phyloP scores from a whole-genome alignment of 768 basidiomycete genomes.

The Pisolithus sp. region DNA sequence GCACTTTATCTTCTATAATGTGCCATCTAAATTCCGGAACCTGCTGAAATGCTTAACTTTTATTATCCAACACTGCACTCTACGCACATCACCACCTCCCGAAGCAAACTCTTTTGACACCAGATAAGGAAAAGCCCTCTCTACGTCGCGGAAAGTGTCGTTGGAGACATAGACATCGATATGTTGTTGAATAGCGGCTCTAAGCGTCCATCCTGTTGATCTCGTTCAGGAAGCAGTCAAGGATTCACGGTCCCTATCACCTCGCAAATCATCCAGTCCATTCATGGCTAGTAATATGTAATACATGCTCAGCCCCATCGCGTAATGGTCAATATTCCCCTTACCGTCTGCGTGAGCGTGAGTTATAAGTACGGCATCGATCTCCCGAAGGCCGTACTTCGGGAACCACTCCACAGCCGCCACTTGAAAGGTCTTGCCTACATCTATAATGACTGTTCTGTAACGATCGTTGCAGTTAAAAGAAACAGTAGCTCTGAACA shows the following conservation, averaged over 20 bases:
- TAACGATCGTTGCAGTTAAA: constrained; percentile 1
- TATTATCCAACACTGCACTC: background rate
- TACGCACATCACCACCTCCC: constrained; percentile 69
- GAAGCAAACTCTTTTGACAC: constrained; percentile 69
- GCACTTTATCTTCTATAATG: constrained; percentile 61
- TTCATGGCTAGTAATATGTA: constrained; percentile 56
- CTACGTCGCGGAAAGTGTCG: constrained; percentile 59
- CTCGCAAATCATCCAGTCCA: constrained; percentile 84
- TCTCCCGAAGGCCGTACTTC: constrained; percentile 62
- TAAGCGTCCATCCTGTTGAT: constrained; percentile 64
- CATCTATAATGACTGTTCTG: constrained; percentile 78
- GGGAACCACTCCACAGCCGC: constrained; percentile 56
- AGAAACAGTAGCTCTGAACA: constrained; percentile 4
- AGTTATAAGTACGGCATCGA: constrained; percentile 75
- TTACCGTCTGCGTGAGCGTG: constrained; percentile 82
- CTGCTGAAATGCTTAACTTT: constrained; percentile 28
- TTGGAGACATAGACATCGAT: constrained; percentile 72
- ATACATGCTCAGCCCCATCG: constrained; percentile 1
- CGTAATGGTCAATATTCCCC: background rate
- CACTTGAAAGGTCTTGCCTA: constrained; percentile 75
- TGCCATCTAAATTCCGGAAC: constrained; percentile 83
- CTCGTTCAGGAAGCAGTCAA: constrained; percentile 1
- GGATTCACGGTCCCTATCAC: constrained; percentile 30
- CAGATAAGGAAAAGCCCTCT: constrained; percentile 76
- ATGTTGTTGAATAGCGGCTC: constrained; percentile 54